Base-by-base conservation (phyloP, 257 asterid genomes). In the Echites panduratus region DNA sequence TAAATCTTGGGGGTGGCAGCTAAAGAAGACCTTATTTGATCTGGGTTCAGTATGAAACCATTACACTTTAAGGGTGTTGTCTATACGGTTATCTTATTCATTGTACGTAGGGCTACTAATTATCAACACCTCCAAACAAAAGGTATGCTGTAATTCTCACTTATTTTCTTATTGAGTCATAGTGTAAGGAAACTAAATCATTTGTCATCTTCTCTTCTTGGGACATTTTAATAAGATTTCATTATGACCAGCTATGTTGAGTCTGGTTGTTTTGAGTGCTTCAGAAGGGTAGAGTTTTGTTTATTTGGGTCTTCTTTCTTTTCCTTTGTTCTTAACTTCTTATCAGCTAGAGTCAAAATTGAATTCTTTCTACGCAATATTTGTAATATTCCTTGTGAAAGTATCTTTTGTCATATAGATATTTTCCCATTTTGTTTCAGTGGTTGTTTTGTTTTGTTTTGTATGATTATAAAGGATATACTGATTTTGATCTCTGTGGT, bases 81-180 rank as follows among this genome's bases (percentile, higher is more conserved):
- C 75, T 89, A 93, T 84, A 83, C 82, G 82, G 81, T 89, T 45
- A 91, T 87, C 95, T 74, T 94, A 77, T 87, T 88, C 70, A 71
- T 91, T 53, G 82, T 94, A 70, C 89, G 86, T 76, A 83, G 89
- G 84, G 89, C 95, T 77, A 89, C 96, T 57, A 88, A 85, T 71
- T 88, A 87, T 83, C 99, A 94, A 85, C 73, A 89, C 82, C 95
- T 71, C 75, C 95, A 86, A 64, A 87, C 96, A 73, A 89, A 89
- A n/a, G 93, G 97, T 89, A 81, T 61, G 82, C 19, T 26, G 58
- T 14, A 38, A 11, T 29, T 68, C 43, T n/a, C n/a, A 32, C 72
- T 61, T 59, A 58, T 78, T 80, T 79, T 66, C 78, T 64, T 35
- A 0, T 44, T 68, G 66, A 57, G 41, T 54, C 19, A 17, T 50